Base-by-base conservation (phyloP, 1,284 basidiomycete species). In the Cutaneotrichosporon dermatis region DNA sequence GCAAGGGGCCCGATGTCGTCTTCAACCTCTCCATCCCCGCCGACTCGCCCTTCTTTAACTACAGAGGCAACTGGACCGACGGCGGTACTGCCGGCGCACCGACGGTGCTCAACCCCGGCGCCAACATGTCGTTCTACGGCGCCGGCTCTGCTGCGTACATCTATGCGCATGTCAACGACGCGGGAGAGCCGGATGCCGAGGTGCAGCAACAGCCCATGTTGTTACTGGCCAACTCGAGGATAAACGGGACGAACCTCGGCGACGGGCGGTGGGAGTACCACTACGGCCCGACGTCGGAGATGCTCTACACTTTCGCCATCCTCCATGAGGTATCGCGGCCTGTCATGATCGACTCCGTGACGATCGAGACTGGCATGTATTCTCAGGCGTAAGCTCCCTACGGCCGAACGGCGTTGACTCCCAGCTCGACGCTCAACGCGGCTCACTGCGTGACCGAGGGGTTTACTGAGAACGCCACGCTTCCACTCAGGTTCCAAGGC, bases 111-210 rank as follows among this genome's bases (percentile, higher is more conserved):
- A 12, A 36, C 4, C 37, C 37, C 4, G 15, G 15, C 16, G 9
- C 46, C 11, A 51, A 51, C 39, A 51, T 51, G 39, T 51, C 50
- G 11, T 51, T 40, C 16, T 51, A 51, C 13, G 50, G 4, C 7
- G 50, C 50, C 3, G 50, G 50, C 3, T 34, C 16, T 7, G 50
- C 50, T 25, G 50, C 10, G 2, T 11, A 9, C 13, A 16, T 51
- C 11, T 42, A 41, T 6, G 16, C 39, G 8, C 50, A 37, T 36
- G 7, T 15, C 10, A n/a, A 7, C 39, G 25, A 25, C 3, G 3
- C 25, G 3, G 25, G 25, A 2, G 25, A 8, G n/a, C 6, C n/a
- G 36, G 13, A 13, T 16, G 36, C 16, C 4, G n/a, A 15, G 7
- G n/a, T 16, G 13, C 11, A n/a, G 12, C 50, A 25, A 16, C 4